Evolutionary conservation across 495 filamentous ascomycete genomes (phyloP), one percentile per base, ranked within the genome.

Genomic region (Saxophila tyrrhenica): DNA sequence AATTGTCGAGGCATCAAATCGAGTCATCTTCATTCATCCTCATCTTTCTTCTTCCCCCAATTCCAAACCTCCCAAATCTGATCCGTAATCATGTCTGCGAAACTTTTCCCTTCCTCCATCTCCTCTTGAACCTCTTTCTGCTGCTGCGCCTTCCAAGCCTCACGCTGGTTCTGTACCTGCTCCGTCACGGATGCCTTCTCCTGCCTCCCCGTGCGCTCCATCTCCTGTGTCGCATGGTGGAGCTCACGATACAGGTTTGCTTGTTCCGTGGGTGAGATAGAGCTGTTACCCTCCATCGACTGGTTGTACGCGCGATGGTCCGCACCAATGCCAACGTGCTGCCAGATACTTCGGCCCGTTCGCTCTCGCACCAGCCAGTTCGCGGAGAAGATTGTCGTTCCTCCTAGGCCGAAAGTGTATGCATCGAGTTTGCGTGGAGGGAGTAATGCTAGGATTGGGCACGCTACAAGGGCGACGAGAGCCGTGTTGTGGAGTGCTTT

Each of bases 31-130:
- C 41, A 17, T 8, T 53, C 65, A 24, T 65, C 53, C 25, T 59
- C 65, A 38, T 64, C 59, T 51, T 68, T 67, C 62, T 48, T 62
- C 64, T 70, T 67, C 16, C 66, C 74, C 75, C 75, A 76, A 65
- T 75, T 81, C 80, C 78, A 87, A 41, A 89, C 90, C 68, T 95
- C 87, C 75, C 76, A 81, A 41, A 94, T 78, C 76, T 91, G 84
- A 60, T 89, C 85, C 68, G 78, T 75, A 58, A 95, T 95, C 69
- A 95, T 70, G 62, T 79, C 82, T 16, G 78, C 79, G 75, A 91
- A 89, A 23, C 87, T 85, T 68, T 81, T 85, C 19, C 89, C 90
- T 54, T 84, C 79, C 61, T 83, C 81, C 63, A 90, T 59, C 52
- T 81, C 81, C 71, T 87, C 74, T 71, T 75, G 75, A 67, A 90